Evolutionary conservation across 257 asterid species (phyloP), one percentile per base, ranked within the genome.

Genomic region (Misopates orontium): DNA sequence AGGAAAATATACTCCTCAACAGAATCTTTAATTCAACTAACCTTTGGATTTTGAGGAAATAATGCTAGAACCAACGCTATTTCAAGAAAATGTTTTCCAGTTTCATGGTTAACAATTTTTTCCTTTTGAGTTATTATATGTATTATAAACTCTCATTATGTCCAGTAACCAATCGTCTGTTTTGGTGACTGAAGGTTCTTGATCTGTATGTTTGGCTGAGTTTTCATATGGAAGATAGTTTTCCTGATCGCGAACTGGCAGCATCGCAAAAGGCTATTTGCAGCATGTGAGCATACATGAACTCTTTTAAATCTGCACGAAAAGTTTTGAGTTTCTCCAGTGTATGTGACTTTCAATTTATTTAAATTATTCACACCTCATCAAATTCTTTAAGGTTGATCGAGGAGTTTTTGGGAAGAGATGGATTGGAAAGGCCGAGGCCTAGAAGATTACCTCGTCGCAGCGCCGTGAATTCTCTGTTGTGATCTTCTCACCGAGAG

Each of bases 151-250:
- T n/a, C n/a, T n/a, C n/a, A n/a, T n/a, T n/a, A n/a, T n/a, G n/a
- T n/a, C n/a, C n/a, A n/a, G n/a, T n/a, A n/a, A n/a, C n/a, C 36
- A 28, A 28, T 28, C 44, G 52, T n/a, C 63, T 53, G 39, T 42
- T 20, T 57, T 57, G 63, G 64, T 19, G 50, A 71, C 45, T 71
- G 71, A 72, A 91, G 98, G 99, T 93, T 73, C 82, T 93, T 52
- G 99, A 90, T 74, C 81, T 87, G 51, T 93, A 93, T 50, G 92
- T 90, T 62, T 93, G 99, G 99, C 79, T 90, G 81, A 82, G 97
- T 77, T 90, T 77, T 66, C 99, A 87, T 52, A 62, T 93, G 71
- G 90, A 90, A 28, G 96, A 93, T 25, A 74, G 95, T 78, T 93
- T 93, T 64, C 97, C 97, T 9, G 97, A 93, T 63, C 90, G 84